Percentiles rank a stretch among this genome's conserved stretches.
Conservation (phyloP, 768 basidiomycete genomes). For the Tulasnella calospora region DNA sequence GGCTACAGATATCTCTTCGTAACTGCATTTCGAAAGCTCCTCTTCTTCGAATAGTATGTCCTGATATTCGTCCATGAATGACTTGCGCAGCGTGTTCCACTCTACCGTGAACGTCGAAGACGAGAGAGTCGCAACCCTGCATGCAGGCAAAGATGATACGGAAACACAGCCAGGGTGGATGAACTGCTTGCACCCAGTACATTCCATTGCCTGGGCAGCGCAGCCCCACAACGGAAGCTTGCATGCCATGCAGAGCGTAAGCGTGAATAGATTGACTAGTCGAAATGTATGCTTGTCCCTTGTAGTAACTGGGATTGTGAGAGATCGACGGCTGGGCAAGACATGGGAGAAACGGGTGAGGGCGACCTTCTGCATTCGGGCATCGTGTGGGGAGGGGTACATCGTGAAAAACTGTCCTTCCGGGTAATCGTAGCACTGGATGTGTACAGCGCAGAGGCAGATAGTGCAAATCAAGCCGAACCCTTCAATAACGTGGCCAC, state of each 20-base stretch:
- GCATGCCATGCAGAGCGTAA: constrained; percentile 67
- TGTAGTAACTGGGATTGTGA: constrained; percentile 29
- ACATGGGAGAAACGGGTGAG: constrained; percentile 58
- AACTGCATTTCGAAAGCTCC: constrained; percentile 47
- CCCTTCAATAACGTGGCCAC: constrained; percentile 51
- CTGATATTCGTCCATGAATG: constrained; percentile 52
- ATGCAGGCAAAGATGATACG: constrained; percentile 37
- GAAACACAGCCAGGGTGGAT: constrained; percentile 52
- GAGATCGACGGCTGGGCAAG: constrained; percentile 37
- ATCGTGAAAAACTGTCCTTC: constrained; percentile 56
- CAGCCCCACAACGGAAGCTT: constrained; percentile 69
- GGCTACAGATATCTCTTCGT: constrained; percentile 66
- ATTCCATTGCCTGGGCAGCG: constrained; percentile 58
- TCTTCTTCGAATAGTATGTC: constrained; percentile 44
- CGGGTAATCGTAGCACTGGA: constrained; percentile 71
- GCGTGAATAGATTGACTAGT: constrained; percentile 61
- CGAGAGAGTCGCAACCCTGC: constrained; percentile 41
- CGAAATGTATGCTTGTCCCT: constrained; percentile 50
- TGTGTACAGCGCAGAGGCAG: constrained; percentile 66
- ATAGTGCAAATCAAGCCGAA: constrained; percentile 68
- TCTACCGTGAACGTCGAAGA: constrained; percentile 50
- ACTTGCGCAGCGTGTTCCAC: constrained; percentile 50
- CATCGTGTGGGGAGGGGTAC: constrained; percentile 47
- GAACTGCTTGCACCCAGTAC: constrained; percentile 56
- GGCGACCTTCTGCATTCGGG: constrained; percentile 52